Percentiles rank a stretch among this genome's conserved stretches.
phyloP scores from a whole-genome alignment of 2,329 filamentous ascomycete species.

The Penicillium polonicum region DNA sequence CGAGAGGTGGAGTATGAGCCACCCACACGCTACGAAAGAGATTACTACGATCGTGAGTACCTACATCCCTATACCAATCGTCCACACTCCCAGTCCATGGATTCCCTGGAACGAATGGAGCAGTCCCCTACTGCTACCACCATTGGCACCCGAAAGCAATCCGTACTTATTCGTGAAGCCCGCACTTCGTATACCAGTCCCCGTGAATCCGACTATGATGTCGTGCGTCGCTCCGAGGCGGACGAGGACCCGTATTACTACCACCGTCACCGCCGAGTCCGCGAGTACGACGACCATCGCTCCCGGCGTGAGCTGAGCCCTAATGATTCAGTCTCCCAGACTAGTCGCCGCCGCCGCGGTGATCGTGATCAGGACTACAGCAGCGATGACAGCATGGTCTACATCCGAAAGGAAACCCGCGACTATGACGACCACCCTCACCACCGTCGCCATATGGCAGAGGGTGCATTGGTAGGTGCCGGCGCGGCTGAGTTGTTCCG shows the following conservation, averaged over 20 bases:
- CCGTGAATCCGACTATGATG: constrained; percentile 59
- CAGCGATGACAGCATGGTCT: constrained; percentile 62
- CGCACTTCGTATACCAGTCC: constrained; percentile 50
- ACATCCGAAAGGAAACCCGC: constrained; percentile 53
- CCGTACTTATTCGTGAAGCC: constrained; percentile 57
- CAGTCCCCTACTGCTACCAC: constrained; percentile 48
- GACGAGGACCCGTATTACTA: constrained; percentile 62
- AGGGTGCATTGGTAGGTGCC: constrained; percentile 60
- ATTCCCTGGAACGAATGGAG: constrained; percentile 52
- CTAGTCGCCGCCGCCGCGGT: constrained; percentile 41
- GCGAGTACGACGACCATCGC: constrained; percentile 54
- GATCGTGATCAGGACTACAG: constrained; percentile 49
- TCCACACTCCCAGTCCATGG: constrained; percentile 53
- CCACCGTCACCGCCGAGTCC: constrained; percentile 56
- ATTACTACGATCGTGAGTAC: constrained; percentile 47
- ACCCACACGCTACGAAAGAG: constrained; percentile 44
- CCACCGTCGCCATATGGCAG: constrained; percentile 59
- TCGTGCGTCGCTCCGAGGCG: constrained; percentile 58
- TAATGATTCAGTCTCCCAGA: constrained; percentile 54
- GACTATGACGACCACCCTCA: constrained; percentile 49
- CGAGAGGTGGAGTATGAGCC: constrained; percentile 45
- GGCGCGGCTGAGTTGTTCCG: constrained; percentile 61
- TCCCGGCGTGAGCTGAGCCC: constrained; percentile 50
- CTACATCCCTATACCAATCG: constrained; percentile 46
- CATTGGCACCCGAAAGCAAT: constrained; percentile 49